These are phyloP conservation scores for Porcisia hertigi DNA, from an alignment of 208 protist species.

Conservation along the genomic window DNA sequence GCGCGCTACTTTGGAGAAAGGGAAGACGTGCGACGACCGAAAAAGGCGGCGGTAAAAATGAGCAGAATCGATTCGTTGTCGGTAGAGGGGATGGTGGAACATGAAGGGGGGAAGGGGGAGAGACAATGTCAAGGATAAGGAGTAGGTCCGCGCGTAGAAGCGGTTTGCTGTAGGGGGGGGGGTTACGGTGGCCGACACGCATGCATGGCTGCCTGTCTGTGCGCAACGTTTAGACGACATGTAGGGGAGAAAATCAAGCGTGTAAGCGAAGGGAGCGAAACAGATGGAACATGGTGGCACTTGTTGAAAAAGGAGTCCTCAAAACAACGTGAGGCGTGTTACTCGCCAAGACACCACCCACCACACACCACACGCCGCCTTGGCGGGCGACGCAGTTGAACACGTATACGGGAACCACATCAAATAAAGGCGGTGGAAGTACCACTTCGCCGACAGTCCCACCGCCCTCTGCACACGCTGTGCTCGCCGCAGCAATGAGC, in stretches of 20 bases:
- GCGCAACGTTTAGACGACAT: background rate
- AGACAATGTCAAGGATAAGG: background rate
- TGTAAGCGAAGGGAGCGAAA: background rate
- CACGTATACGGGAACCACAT: background rate
- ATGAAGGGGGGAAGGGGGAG: background rate
- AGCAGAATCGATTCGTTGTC: too few relatives aligned
- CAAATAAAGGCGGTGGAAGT: background rate
- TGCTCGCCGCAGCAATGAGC: background rate
- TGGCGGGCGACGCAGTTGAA: too few relatives aligned
- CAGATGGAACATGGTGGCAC: too few relatives aligned
- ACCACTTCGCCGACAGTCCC: background rate
- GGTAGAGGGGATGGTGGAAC: background rate
- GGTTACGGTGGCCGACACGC: slow-evolving; percentile 5
- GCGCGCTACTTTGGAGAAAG: background rate
- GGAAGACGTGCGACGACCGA: background rate
- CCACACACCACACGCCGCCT: too few relatives aligned
- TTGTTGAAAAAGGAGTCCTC: too few relatives aligned
- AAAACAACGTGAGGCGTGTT: too few relatives aligned
- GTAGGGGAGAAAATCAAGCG: background rate
- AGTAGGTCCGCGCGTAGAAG: background rate
- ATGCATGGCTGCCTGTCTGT: background rate
- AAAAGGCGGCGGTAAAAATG: too few relatives aligned
- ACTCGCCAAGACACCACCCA: too few relatives aligned
- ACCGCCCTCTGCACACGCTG: background rate
- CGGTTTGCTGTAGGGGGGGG: slow-evolving; percentile 1